A percentile compares a stretch with the other conserved stretches of the same genome.
Conservation (phyloP, 495 filamentous ascomycete genomes). For the Penicillium riverlandense region DNA sequence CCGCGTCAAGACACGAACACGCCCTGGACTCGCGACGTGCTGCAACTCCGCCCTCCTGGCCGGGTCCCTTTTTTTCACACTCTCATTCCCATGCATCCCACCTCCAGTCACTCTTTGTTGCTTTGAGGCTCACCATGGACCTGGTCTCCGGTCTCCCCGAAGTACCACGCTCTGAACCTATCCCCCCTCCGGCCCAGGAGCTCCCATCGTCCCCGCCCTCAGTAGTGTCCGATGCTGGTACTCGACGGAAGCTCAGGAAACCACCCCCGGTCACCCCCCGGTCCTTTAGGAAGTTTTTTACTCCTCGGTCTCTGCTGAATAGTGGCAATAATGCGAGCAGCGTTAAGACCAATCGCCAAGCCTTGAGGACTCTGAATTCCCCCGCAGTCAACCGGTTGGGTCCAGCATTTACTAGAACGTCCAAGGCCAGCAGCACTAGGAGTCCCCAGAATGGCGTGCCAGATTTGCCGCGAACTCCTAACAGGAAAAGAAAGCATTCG, state of each 20-base stretch:
- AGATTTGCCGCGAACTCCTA: constrained; percentile 27
- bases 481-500: constrained; percentile 37
- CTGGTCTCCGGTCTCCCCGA: constrained; percentile 28
- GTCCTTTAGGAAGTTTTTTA: constrained; percentile 78
- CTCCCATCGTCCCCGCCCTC: constrained; percentile 42
- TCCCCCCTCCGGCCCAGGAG: constrained; percentile 28
- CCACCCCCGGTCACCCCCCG: constrained; percentile 60
- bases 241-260: constrained; percentile 37
- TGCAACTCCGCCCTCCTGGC: constrained; percentile 1
- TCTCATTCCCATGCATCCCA: constrained; percentile 10
- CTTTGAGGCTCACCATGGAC: constrained; percentile 28
- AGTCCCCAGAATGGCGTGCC: constrained; percentile 20
- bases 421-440: constrained; percentile 25
- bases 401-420: constrained; percentile 36
- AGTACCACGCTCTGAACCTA: constrained; percentile 36
- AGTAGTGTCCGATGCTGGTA: constrained; percentile 34
- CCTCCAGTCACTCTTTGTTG: constrained; percentile 5
- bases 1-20: too few relatives aligned
- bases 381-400: constrained; percentile 53
- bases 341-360: constrained; percentile 51
- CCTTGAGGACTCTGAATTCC: constrained; percentile 63
- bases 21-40: not conserved
- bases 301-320: constrained; percentile 50
- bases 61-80: constrained; percentile 20
- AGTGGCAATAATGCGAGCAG: constrained; percentile 30